Conservation (phyloP, 108 stramenopile genomes). For the Cyclostephanos tholiformis region DNA sequence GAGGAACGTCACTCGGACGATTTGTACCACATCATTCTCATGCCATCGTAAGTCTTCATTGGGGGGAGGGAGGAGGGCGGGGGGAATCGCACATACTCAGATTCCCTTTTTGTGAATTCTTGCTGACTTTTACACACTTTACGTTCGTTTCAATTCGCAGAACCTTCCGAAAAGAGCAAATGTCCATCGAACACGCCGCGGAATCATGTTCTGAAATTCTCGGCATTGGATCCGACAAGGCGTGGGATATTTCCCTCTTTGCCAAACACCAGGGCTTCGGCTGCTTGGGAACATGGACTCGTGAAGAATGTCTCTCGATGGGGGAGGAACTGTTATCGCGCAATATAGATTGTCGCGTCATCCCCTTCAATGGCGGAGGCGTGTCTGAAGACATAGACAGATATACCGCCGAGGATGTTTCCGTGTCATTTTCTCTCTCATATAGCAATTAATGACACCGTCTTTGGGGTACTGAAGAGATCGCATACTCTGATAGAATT, state of each 20-base stretch:
- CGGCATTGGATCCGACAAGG: constrained; percentile 19
- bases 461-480: no score
- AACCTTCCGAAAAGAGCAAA: constrained; percentile 25
- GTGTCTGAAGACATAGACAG: background rate
- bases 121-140: background rate
- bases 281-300: constrained; percentile 34
- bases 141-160: constrained; percentile 4
- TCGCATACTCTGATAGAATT: no score
- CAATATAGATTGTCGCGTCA: constrained; percentile 34
- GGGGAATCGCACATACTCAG: no score
- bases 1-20: constrained; percentile 29
- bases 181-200: constrained; percentile 28
- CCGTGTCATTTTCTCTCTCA: background rate
- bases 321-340: constrained; percentile 19
- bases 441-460: background rate
- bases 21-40: constrained; percentile 41
- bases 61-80: no score
- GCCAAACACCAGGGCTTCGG: constrained; percentile 43
- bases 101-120: background rate
- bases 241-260: constrained; percentile 29
- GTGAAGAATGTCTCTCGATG: constrained; percentile 31
- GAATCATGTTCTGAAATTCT: constrained; percentile 21
- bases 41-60: constrained; percentile 39
- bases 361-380: constrained; percentile 12
- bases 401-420: background rate